phyloP scores from a whole-genome alignment of 305 asterid species.

The Solanum aculeatissimum region DNA sequence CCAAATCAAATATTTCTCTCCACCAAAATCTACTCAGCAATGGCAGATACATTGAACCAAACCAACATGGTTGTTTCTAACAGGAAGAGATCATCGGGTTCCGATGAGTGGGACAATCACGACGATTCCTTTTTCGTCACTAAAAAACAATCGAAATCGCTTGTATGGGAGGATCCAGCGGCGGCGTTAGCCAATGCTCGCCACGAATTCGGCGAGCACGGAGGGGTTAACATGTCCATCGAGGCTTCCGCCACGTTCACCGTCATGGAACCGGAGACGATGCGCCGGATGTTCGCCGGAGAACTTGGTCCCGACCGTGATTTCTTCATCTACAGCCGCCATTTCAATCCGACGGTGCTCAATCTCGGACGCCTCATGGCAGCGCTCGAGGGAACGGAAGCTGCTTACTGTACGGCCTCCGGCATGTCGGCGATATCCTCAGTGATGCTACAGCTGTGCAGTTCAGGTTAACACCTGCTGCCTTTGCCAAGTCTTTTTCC shows the following conservation, averaged over 20 bases:
- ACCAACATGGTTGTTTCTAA: not conserved
- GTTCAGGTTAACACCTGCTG: constrained; percentile 52
- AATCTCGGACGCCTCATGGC: constrained; percentile 87
- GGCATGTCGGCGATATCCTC: constrained; percentile 94
- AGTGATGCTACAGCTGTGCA: constrained; percentile 79
- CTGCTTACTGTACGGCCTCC: constrained; percentile 92
- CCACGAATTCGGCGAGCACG: constrained; percentile 97
- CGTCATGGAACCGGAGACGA: constrained; percentile 90
- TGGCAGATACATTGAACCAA: constrained; percentile 39
- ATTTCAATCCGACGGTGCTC: constrained; percentile 91
- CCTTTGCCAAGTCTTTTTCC: not conserved
- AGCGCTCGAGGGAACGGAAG: constrained; percentile 88
- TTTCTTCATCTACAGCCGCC: constrained; percentile 90
- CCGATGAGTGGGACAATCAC: constrained; percentile 24
- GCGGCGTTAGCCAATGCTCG: constrained; percentile 79
- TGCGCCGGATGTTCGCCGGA: constrained; percentile 83
- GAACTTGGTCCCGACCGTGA: constrained; percentile 92
- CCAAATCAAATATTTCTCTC: not conserved
- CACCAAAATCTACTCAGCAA: not conserved
- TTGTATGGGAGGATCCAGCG: constrained; percentile 53
- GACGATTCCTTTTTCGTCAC: constrained; percentile 17
- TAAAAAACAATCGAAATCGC: constrained; percentile 26
- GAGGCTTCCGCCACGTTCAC: constrained; percentile 98
- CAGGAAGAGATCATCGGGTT: constrained; percentile 35
- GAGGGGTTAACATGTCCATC: constrained; percentile 97